These are phyloP conservation scores for Coffea eugenioides DNA, from an alignment of 257 asterid species.

Conservation along the genomic window DNA sequence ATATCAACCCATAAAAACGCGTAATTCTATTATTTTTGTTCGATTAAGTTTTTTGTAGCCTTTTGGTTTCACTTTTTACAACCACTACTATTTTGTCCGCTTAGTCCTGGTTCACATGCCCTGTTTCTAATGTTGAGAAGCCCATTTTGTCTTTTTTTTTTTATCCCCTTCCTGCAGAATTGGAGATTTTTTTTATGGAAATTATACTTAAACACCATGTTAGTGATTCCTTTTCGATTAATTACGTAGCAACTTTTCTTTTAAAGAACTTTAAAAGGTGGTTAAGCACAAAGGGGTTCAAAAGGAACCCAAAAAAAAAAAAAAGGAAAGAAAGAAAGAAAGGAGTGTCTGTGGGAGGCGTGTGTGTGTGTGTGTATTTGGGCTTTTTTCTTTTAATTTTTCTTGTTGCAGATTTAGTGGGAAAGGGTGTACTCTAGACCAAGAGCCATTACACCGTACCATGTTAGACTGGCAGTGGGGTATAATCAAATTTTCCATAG, in stretches of 20 bases:
- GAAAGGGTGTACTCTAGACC: too few relatives aligned
- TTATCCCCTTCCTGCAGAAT: neutral
- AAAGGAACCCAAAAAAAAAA: too few relatives aligned
- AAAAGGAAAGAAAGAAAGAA: neutral
- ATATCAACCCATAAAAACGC: neutral
- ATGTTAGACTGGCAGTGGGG: too few relatives aligned
- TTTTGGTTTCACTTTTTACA: neutral
- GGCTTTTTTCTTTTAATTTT: too few relatives aligned
- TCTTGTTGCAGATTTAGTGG: too few relatives aligned
- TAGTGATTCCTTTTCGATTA: neutral
- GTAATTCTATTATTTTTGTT: neutral
- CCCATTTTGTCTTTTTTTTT: neutral
- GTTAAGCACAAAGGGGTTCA: neutral
- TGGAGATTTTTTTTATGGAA: neutral
- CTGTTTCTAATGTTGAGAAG: neutral
- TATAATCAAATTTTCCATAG: too few relatives aligned
- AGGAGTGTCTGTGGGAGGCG: too few relatives aligned
- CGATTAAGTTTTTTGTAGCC: neutral
- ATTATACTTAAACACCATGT: neutral
- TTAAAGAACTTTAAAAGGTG: neutral
- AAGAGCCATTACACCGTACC: too few relatives aligned
- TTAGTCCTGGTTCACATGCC: conserved; percentile 12
- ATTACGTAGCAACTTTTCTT: neutral
- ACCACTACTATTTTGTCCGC: neutral
- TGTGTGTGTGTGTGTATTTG: too few relatives aligned